Conservation (phyloP, 1,284 basidiomycete species). For the Heterobasidion parviporum region DNA sequence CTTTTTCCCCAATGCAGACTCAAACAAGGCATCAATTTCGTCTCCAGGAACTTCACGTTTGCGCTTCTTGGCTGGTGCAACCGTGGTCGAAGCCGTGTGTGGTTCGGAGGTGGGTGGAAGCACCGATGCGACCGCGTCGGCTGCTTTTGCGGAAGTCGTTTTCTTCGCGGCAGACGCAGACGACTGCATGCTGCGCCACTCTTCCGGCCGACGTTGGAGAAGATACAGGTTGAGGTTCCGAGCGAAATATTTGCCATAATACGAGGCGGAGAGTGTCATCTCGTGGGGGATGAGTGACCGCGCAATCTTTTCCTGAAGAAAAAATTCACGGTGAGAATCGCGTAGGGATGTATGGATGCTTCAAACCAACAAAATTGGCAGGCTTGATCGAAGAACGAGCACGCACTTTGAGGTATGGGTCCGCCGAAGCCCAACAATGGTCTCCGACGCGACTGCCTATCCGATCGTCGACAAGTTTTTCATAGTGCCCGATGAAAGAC, state of each 20-base stretch:
- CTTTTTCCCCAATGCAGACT: slow-evolving; percentile 45
- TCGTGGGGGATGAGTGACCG: slow-evolving; percentile 68
- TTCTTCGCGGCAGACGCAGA: slow-evolving; percentile 11
- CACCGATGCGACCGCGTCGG: not conserved
- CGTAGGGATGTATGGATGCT: not conserved
- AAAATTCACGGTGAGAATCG: too few species aligned
- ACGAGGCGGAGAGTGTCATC: slow-evolving; percentile 61
- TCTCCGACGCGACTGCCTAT: slow-evolving; percentile 87
- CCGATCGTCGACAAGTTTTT: slow-evolving; percentile 74
- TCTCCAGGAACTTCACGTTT: slow-evolving; percentile 30
- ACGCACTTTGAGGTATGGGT: slow-evolving; percentile 81
- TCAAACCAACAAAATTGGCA: not conserved
- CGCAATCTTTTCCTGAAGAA: slow-evolving; percentile 78
- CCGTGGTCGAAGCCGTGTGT: too few species aligned
- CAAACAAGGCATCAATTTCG: slow-evolving; percentile 70
- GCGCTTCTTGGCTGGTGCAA: slow-evolving; percentile 15
- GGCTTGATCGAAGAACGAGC: too few species aligned
- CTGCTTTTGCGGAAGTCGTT: not conserved
- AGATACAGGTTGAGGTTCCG: slow-evolving; percentile 74
- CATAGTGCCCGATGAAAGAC: slow-evolving; percentile 71
- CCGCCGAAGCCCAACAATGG: slow-evolving; percentile 78
- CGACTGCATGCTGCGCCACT: slow-evolving; percentile 66
- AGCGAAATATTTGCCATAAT: slow-evolving; percentile 82
- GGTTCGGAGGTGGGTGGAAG: not conserved
- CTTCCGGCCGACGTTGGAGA: slow-evolving; percentile 68